Conservation (phyloP, 2,329 filamentous ascomycete species). For the Stemphylium lycopersici region DNA sequence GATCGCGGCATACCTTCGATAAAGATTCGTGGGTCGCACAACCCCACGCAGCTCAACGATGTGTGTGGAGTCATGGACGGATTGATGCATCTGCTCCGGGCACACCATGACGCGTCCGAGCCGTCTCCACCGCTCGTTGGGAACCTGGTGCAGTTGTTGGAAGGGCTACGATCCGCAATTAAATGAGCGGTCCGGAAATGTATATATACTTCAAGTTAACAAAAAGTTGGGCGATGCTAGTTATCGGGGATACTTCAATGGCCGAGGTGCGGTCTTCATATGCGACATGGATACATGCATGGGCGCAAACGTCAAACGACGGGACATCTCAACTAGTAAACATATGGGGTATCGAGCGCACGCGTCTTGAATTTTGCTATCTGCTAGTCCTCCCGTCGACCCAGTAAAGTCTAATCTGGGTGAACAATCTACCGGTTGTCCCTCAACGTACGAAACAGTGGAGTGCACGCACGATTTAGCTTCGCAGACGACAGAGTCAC, state of each 20-base stretch:
- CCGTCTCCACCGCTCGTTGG: conserved; percentile 66
- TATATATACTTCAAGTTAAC: background rate
- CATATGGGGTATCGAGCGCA: no score
- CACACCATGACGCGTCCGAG: conserved; percentile 48
- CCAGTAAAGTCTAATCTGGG: no score
- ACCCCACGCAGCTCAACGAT: conserved; percentile 55
- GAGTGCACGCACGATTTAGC: no score
- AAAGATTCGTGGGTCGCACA: conserved; percentile 33
- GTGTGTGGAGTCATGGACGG: conserved; percentile 65
- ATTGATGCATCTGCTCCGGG: conserved; percentile 65
- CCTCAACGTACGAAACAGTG: no score
- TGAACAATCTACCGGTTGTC: no score
- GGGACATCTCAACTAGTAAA: no score
- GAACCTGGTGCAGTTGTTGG: conserved; percentile 69
- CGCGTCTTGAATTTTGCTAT: no score
- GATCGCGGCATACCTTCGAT: conserved; percentile 63
- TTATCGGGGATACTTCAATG: no score
- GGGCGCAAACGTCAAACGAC: no score
- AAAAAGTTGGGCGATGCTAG: background rate
- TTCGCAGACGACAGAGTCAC: background rate
- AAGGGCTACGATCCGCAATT: conserved; percentile 63
- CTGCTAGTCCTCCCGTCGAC: no score
- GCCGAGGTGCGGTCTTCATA: no score
- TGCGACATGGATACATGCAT: no score
- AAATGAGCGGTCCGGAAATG: conserved; percentile 16